Conservation (phyloP, 1,284 basidiomycete genomes). For the Boletus sp. region DNA sequence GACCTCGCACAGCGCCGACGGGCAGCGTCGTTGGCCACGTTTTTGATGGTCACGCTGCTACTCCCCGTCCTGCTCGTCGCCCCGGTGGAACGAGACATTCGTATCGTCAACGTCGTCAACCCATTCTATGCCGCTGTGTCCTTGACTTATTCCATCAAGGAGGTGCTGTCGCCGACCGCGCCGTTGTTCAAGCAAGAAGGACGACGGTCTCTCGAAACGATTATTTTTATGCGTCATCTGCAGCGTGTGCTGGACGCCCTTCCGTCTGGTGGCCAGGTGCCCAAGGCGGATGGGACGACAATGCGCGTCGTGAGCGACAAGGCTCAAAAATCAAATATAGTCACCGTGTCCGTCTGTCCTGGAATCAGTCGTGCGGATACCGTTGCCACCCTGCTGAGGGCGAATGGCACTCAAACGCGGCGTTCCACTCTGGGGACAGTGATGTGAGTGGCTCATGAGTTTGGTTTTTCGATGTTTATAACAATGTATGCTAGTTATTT, state of each 20-base stretch:
- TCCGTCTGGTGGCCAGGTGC: conserved; percentile 58
- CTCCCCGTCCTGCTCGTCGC: conserved; percentile 78
- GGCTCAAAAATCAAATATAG: conserved; percentile 68
- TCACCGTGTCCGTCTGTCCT: conserved; percentile 70
- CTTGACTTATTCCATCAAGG: conserved; percentile 45
- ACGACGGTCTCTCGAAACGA: conserved; percentile 61
- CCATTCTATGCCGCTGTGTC: conserved; percentile 82
- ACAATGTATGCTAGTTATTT: conserved; percentile 50
- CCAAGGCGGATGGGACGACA: conserved; percentile 50
- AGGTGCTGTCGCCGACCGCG: conserved; percentile 23
- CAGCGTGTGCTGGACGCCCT: conserved; percentile 80
- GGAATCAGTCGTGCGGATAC: conserved; percentile 73
- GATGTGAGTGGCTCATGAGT: conserved; percentile 42
- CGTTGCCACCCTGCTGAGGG: conserved; percentile 57
- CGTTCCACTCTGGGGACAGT: conserved; percentile 48
- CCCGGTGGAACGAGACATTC: conserved; percentile 82
- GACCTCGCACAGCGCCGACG: conserved; percentile 45
- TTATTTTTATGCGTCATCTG: conserved; percentile 69
- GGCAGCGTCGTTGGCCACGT: conserved; percentile 64
- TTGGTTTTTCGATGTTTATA: conserved; percentile 4
- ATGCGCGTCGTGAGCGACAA: conserved; percentile 53
- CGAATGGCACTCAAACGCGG: conserved; percentile 42
- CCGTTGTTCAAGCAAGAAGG: conserved; percentile 64
- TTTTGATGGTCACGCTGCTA: conserved; percentile 76
- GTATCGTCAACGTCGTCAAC: conserved; percentile 80